Percentiles rank a stretch among this genome's conserved stretches.
phyloP scores from a whole-genome alignment of 768 basidiomycete genomes.

The Termitomyces heimii region DNA sequence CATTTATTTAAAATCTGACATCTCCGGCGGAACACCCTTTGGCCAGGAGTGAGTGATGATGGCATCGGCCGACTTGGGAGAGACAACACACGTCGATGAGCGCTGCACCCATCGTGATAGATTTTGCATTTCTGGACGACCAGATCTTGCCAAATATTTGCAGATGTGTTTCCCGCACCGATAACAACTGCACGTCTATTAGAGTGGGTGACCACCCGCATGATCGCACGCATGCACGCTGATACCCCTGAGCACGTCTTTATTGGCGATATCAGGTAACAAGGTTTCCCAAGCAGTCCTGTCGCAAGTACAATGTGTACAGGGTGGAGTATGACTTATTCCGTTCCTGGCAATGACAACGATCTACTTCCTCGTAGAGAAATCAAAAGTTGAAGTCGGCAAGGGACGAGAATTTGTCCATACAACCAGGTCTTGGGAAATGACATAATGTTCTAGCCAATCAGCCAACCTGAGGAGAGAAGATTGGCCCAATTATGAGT shows the following conservation, averaged over 20 bases:
- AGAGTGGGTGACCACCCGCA: conserved; percentile 15
- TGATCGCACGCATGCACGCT: conserved; percentile 27
- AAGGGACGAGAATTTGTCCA: conserved; percentile 32
- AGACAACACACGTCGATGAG: conserved; percentile 28
- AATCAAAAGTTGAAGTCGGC: conserved; percentile 28
- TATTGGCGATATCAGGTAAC: conserved; percentile 19
- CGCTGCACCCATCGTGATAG: conserved; percentile 38
- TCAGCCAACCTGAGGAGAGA: conserved; percentile 36
- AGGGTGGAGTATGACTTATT: conserved; percentile 24
- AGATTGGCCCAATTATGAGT: conserved; percentile 36
- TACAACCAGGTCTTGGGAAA: conserved; percentile 33
- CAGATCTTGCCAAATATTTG: conserved; percentile 34
- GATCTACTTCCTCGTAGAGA: conserved; percentile 24
- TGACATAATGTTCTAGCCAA: conserved; percentile 37
- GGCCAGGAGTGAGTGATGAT: conserved; percentile 13
- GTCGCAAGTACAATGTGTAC: conserved; percentile 34
- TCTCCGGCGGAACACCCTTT: conserved; percentile 14
- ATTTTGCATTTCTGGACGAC: conserved; percentile 21
- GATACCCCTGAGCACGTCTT: conserved; percentile 23
- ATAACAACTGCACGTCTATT: conserved; percentile 34
- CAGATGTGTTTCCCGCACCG: conserved; percentile 33
- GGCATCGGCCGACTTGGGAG: conserved; percentile 1
- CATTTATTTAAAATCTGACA: conserved; percentile 19
- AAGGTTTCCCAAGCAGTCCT: conserved; percentile 28
- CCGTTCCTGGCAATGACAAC: conserved; percentile 26